phyloP scores from a whole-genome alignment of 2,329 filamentous ascomycete genomes.

The Didymella pinodella region DNA sequence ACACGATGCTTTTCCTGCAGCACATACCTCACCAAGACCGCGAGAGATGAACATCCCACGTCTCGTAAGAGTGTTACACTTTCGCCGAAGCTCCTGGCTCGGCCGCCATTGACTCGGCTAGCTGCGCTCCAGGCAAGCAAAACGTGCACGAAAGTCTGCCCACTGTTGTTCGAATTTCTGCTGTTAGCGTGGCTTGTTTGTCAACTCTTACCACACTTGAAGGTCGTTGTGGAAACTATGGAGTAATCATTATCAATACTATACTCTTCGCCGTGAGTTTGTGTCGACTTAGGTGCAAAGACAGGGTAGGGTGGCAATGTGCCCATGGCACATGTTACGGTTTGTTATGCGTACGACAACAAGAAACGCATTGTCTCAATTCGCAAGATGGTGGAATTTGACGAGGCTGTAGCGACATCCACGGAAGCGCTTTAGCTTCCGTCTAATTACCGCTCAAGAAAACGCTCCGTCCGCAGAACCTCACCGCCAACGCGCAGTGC shows the following conservation, averaged over 20 bases:
- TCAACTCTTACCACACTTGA: conserved; percentile 16
- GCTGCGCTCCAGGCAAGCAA: conserved; percentile 14
- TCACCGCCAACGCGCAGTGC: neutral
- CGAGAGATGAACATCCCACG: conserved; percentile 38
- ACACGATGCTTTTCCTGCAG: neutral
- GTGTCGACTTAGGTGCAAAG: conserved; percentile 3
- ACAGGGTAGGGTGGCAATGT: conserved; percentile 4
- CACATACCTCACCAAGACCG: neutral
- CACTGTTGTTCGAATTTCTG: conserved; percentile 22
- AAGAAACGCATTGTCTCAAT: conserved; percentile 4
- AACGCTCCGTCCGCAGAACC: neutral
- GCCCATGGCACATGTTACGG: conserved; percentile 12
- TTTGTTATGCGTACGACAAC: conserved; percentile 21
- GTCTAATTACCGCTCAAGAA: neutral
- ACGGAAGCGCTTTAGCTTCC: neutral
- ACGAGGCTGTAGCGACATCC: conserved; percentile 12
- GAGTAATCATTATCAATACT: conserved; percentile 19
- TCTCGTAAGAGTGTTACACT: conserved; percentile 39
- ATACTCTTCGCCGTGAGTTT: conserved; percentile 11
- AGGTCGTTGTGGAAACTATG: conserved; percentile 26
- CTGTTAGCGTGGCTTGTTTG: conserved; percentile 37
- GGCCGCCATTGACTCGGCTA: conserved; percentile 19
- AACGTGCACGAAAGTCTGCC: conserved; percentile 29
- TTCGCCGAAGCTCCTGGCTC: conserved; percentile 24
- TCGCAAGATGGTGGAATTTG: conserved; percentile 18